Evolutionary conservation across 1,284 basidiomycete genomes (phyloP).

Genomic region (Naganishia albida): DNA sequence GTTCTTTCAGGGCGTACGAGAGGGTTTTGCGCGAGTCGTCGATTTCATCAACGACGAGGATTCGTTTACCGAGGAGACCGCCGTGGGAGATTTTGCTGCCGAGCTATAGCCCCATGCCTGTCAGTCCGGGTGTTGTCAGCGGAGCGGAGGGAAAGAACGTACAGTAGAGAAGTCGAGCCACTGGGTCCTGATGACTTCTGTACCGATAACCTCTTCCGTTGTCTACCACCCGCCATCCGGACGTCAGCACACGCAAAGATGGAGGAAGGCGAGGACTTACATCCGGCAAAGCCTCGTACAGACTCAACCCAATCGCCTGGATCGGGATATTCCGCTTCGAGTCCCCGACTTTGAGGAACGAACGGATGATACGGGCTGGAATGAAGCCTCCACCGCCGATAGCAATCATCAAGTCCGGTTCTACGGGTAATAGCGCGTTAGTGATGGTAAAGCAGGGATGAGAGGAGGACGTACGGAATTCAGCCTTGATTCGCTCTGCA

Average conservation of each 20-base stretch:
- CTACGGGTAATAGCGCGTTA: not conserved
- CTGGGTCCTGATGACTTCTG: constrained; percentile 83
- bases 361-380: constrained; percentile 88
- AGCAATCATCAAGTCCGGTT: constrained; percentile 38
- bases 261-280: constrained; percentile 36
- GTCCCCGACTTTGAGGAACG: constrained; percentile 72
- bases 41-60: constrained; percentile 87
- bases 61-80: constrained; percentile 71
- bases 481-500: constrained; percentile 50
- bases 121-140: too few species aligned
- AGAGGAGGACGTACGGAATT: constrained; percentile 46
- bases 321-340: constrained; percentile 79
- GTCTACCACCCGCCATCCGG: constrained; percentile 42
- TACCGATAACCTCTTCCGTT: constrained; percentile 74
- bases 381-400: constrained; percentile 74
- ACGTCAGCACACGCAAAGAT: not conserved
- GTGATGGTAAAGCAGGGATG: not conserved
- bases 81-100: constrained; percentile 49
- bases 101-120: too few species aligned
- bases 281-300: constrained; percentile 83
- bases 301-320: constrained; percentile 82
- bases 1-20: constrained; percentile 83
- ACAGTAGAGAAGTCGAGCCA: constrained; percentile 71
- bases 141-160: constrained; percentile 46
- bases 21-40: constrained; percentile 91